Evolutionary conservation across 2,329 filamentous ascomycete genomes (phyloP).

Genomic region (Aplosporella prunicola): DNA sequence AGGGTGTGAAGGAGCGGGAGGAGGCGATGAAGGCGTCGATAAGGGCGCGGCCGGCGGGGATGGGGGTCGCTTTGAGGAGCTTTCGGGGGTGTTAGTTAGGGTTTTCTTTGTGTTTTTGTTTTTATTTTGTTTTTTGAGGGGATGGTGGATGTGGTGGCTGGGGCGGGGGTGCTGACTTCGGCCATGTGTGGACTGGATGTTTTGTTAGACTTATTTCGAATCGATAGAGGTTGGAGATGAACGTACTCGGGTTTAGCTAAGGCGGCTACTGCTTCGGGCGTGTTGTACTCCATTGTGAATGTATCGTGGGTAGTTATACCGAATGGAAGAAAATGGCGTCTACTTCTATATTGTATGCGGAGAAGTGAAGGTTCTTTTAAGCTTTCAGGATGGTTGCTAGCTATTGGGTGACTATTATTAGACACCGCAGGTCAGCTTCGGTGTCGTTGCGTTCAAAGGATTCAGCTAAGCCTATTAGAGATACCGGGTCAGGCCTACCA

Average conservation of each 20-base stretch:
- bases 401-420: not conserved
- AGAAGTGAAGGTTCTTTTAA: constrained; percentile 1
- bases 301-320: not conserved
- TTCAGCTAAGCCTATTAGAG: too few species aligned
- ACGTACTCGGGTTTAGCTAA: constrained; percentile 2
- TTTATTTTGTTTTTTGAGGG: too few species aligned
- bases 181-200: not conserved
- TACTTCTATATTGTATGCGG: not conserved
- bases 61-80: constrained; percentile 1
- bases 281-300: constrained; percentile 2
- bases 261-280: constrained; percentile 1
- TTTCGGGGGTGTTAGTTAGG: not conserved
- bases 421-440: constrained; percentile 1
- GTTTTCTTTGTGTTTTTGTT: too few species aligned
- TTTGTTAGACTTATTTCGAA: not conserved
- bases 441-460: not conserved
- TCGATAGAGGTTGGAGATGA: not conserved
- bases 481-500: too few species aligned
- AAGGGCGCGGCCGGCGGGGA: not conserved
- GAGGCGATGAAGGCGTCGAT: constrained; percentile 3
- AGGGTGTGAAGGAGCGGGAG: not conserved
- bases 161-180: not conserved
- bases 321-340: not conserved
- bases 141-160: not conserved
- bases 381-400: not conserved